phyloP scores from a whole-genome alignment of 805 yeast species.

The Starmera amethionina region DNA sequence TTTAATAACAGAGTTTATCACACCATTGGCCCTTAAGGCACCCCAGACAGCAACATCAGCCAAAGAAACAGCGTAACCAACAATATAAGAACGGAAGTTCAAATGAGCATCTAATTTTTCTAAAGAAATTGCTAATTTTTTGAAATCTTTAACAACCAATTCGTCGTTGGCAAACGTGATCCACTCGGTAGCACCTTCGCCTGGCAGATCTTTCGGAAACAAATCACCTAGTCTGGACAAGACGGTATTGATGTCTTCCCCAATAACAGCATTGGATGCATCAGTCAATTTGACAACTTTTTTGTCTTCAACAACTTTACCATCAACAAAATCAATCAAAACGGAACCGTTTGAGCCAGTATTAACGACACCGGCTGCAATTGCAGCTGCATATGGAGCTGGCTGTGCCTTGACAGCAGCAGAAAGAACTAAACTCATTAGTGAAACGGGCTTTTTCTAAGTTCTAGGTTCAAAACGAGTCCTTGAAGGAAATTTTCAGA shows the following conservation, averaged over 20 bases:
- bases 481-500: too few species aligned
- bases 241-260: not conserved
- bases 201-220: constrained; percentile 35
- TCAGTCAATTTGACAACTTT: constrained; percentile 37
- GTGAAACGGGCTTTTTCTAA: too few species aligned
- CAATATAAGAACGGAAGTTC: constrained; percentile 72
- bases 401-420: constrained; percentile 82
- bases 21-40: constrained; percentile 82
- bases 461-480: too few species aligned
- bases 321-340: constrained; percentile 61
- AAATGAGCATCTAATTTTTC: constrained; percentile 76
- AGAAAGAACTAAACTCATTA: constrained; percentile 36
- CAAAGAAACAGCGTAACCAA: constrained; percentile 55
- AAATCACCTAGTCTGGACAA: constrained; percentile 40
- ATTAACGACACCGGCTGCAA: constrained; percentile 72
- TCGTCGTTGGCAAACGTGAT: constrained; percentile 54
- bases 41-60: constrained; percentile 94
- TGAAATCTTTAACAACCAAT: constrained; percentile 77
- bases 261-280: constrained; percentile 19
- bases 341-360: constrained; percentile 39
- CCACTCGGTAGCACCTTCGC: constrained; percentile 45
- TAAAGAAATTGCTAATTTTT: constrained; percentile 66
- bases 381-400: constrained; percentile 68
- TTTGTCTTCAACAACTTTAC: constrained; percentile 48
- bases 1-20: constrained; percentile 85